These are phyloP conservation scores for Diplotaxis tenuifolia DNA, from an alignment of 345 rosid species.

Conservation along the genomic window DNA sequence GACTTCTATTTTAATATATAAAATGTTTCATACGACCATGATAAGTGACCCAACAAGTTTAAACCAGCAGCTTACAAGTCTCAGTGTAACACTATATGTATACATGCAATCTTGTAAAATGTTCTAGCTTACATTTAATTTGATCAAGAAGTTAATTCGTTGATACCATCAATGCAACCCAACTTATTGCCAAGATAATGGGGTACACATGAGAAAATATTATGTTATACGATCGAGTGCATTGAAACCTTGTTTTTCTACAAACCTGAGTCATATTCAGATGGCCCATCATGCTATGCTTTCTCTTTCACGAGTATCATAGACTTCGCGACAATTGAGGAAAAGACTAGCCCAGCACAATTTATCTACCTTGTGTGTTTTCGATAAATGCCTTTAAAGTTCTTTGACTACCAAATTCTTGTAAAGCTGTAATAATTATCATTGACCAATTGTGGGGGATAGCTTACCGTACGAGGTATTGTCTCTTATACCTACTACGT, in stretches of 20 bases:
- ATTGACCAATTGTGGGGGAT: constrained; percentile 28
- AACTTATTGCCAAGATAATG: constrained; percentile 29
- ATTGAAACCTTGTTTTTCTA: constrained; percentile 37
- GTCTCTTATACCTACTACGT: too few species aligned
- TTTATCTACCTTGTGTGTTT: constrained; percentile 12
- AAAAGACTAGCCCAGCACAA: constrained; percentile 26
- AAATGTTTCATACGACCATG: too few species aligned
- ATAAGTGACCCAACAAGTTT: too few species aligned
- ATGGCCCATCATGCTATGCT: constrained; percentile 29
- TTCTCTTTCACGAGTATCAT: constrained; percentile 21
- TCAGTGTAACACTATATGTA: too few species aligned
- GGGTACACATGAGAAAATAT: constrained; percentile 32
- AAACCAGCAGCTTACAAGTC: too few species aligned
- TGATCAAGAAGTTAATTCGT: too few species aligned
- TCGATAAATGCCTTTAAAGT: constrained; percentile 26
- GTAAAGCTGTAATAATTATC: constrained; percentile 19
- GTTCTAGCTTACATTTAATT: too few species aligned
- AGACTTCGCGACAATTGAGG: constrained; percentile 28
- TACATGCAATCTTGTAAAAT: too few species aligned
- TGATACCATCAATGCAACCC: too few species aligned
- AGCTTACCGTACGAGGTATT: too few species aligned
- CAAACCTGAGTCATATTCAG: neutral
- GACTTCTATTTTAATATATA: too few species aligned
- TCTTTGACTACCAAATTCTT: constrained; percentile 28
- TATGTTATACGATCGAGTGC: constrained; percentile 25